Base-by-base conservation (phyloP, 192 early-diverging fungal species). In the Coemansia sp. region DNA sequence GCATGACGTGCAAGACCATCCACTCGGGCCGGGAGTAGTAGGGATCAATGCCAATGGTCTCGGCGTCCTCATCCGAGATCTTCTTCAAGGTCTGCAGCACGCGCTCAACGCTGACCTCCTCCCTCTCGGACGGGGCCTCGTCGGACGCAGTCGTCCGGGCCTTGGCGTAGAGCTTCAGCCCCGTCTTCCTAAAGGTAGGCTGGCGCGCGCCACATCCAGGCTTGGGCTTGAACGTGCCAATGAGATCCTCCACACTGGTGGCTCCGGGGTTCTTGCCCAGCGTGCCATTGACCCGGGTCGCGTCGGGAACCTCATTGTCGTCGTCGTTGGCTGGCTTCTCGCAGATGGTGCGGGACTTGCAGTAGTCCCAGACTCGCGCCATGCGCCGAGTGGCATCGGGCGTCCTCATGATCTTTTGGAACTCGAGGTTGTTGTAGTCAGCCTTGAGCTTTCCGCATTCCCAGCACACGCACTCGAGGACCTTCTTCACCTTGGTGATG, bases 21-120 rank as follows among this genome's bases (percentile, higher is more conserved):
- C 97, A 99, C 77, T 98, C 97, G 10, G 97, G 97, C 15, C 96
- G 88, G 15, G 96, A 96, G 85, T 86, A 98, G 64, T 95, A 87
- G 31, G 91, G 88, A 59, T 90, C 89, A 22, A 99, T 78, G 25
- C 96, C 97, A 89, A 99, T 92, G 64, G 85, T 84, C 53, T 84
- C 65, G 32, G 90, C 88, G 65, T 98, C 97, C 72, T 91, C 87
- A 67, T 96, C 92, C 11, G 87, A 84, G 62, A 99, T 98, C 59
- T 86, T 88, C 72, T 90, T 89, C 58, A 99, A 86, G 15, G 98
- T 90, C 69, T 90, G 88, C 17, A 92, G 77, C 41, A 93, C 94
- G 53, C 89, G 88, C 56, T 87, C 84, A 12, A 94, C 89, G 22
- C 90, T 87, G 37, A 98, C 64, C 64, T 75, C 84, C 45, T 85